Base-by-base conservation (phyloP, 2,329 filamentous ascomycete species). In the Helminthosporium solani region DNA sequence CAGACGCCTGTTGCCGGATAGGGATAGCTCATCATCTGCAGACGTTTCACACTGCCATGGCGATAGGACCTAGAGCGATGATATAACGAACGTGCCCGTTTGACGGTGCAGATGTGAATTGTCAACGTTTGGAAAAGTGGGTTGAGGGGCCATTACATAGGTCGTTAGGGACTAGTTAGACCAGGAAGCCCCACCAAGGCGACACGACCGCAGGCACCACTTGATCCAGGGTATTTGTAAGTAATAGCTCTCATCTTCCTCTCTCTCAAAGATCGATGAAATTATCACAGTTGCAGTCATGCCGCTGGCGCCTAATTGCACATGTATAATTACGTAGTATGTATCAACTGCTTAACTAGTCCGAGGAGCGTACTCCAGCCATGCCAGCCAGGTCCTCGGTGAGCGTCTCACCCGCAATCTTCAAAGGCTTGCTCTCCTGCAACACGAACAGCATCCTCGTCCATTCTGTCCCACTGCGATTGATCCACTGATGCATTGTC, bases 401-500 rank as follows among this genome's bases (percentile, higher is more conserved):
- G 27, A 69, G 57, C 14, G 41, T 55, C 50, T 58, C 33, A 2
- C 65, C 67, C n/a, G 57, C 63, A 19, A 70, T 40, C 23, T 58
- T 58, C 40, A 70, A 47, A 11, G 66, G 64, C 57, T 68, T 60
- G 50, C 62, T 61, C 44, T 63, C 60, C 55, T 68, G 64, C 42
- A 71, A 46, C 41, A 71, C 63, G 39, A 67, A 71, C 35, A 71
- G 44, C 67, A 71, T 71, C 38, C 68, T 57, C 51, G 60, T 57
- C 60, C 62, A 71, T 33, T 65, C 59, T 14, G 56, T 63, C 44
- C 54, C 52, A 53, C 58, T 66, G 15, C 60, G 54, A 43, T 70
- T 70, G 52, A 67, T 66, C 67, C 67, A 70, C 31, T 65, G 64
- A 49, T 72, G 70, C 61, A 70, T 72, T 8, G 70, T 72, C 8